A percentile compares a stretch with the other conserved stretches of the same genome.
Evolutionary conservation across 306 rosid genomes (phyloP).

Genomic region (Ormosia semicastrata): DNA sequence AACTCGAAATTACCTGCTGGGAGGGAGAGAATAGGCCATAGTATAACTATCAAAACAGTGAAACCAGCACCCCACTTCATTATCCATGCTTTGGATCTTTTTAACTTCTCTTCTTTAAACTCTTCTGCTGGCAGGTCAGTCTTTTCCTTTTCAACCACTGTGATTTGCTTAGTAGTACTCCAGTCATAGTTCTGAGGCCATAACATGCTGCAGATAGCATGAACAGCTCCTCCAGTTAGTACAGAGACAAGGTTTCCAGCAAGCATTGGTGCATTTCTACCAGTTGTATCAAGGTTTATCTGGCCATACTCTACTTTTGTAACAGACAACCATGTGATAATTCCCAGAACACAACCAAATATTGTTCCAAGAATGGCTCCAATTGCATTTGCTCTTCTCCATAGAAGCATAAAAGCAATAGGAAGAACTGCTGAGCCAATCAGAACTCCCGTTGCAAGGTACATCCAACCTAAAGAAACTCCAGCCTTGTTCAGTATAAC

Average conservation of each 20-base stretch:
- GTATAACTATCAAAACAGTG: constrained; percentile 63
- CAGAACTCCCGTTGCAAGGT: constrained; percentile 86
- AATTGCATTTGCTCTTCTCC: constrained; percentile 80
- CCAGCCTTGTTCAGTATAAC: constrained; percentile 80
- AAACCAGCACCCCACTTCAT: constrained; percentile 87
- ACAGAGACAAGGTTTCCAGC: constrained; percentile 87
- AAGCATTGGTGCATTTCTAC: constrained; percentile 93
- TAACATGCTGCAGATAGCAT: constrained; percentile 58
- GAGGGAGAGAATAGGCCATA: constrained; percentile 87
- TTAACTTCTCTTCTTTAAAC: constrained; percentile 66
- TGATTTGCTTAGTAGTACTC: constrained; percentile 73
- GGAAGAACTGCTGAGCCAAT: constrained; percentile 95
- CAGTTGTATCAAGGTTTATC: constrained; percentile 76
- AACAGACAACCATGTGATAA: constrained; percentile 74
- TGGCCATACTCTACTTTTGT: constrained; percentile 63
- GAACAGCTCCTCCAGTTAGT: constrained; percentile 69
- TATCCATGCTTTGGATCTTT: constrained; percentile 72
- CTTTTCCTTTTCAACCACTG: constrained; percentile 79
- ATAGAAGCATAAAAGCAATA: constrained; percentile 85
- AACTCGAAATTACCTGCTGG: constrained; percentile 64
- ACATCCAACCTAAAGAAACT: constrained; percentile 94
- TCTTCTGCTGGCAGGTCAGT: constrained; percentile 66
- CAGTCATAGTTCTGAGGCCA: constrained; percentile 93
- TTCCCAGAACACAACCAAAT: constrained; percentile 73
- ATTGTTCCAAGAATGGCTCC: constrained; percentile 85